Evolutionary conservation across 2,329 filamentous ascomycete species (phyloP), one percentile per base, ranked within the genome.

Genomic region (Clonostachys byssicola): DNA sequence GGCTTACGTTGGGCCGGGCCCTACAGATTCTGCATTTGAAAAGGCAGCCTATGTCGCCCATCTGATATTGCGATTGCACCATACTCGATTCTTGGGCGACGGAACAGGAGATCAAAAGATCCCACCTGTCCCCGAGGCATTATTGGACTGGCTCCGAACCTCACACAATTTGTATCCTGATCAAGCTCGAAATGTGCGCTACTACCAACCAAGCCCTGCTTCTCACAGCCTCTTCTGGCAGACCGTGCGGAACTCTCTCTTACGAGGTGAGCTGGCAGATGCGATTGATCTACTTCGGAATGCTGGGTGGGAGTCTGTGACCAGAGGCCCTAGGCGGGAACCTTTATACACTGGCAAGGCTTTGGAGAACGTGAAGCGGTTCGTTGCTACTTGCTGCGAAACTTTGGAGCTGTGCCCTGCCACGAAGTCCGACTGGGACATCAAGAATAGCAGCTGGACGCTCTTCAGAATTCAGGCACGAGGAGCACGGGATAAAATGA

Each of bases 221-320:
- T 82, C 83, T 40, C 88, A 94, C 58, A 72, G 77, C 23, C 73
- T 87, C 35, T 97, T 90, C 67, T 97, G 92, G 92, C 88, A 92
- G 60, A 83, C 83, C 2, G 72, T 96, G n/a, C 88, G 86, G 56
- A 81, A 81, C 47, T 75, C 83, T 13, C 73, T 92, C 18, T 72
- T 95, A 23, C 86, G 91, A 42, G 92, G 92, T 40, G 85, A 86
- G 49, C 78, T 95, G 40, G 56, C 64, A 13, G 81, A 81, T 40
- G 85, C 86, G 2, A 74, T 86, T n/a, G 71, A 77, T 42, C 66
- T 95, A 30, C 73, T 97, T 43, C 79, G 76, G 48, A 79, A 82
- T 46, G 90, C 89, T 12, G 88, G 89, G 34, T 96, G 94, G 78
- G 85, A 84, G 52, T 73, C 88, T 51, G 88, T 91, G 23, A 80